Conservation (phyloP, 768 basidiomycete genomes). For the Russula brevipes region DNA sequence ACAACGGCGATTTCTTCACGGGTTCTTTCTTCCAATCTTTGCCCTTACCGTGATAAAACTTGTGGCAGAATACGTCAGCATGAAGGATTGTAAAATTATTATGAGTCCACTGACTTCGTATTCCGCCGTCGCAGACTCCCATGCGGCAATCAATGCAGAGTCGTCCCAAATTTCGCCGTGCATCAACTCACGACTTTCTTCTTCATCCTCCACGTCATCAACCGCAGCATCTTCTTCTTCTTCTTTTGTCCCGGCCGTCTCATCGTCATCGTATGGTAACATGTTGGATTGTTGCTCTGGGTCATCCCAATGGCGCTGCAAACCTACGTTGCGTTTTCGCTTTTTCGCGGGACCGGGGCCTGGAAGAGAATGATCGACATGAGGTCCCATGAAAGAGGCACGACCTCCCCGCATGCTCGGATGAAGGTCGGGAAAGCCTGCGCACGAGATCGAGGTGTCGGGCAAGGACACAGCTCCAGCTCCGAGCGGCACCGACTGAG, state of each 20-base stretch:
- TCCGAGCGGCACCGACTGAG: no score
- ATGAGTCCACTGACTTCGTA: conserved; percentile 48
- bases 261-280: conserved; percentile 34
- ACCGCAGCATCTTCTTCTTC: conserved; percentile 22
- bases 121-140: conserved; percentile 80
- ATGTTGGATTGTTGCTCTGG: conserved; percentile 29
- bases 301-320: conserved; percentile 43
- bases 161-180: conserved; percentile 84
- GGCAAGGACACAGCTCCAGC: background rate
- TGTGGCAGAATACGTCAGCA: conserved; percentile 1
- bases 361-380: conserved; percentile 15
- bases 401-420: conserved; percentile 19
- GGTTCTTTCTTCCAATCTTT: conserved; percentile 71
- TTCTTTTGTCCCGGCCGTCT: background rate
- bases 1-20: conserved; percentile 70
- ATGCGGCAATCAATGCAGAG: conserved; percentile 73
- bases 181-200: conserved; percentile 59
- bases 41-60: conserved; percentile 62
- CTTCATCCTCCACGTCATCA: conserved; percentile 37
- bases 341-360: conserved; percentile 21
- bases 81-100: background rate
- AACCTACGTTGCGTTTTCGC: conserved; percentile 16
- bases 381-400: conserved; percentile 14
- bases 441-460: background rate
- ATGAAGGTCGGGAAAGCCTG: background rate